Evolutionary conservation across 1,284 basidiomycete genomes (phyloP).

Genomic region (Athelia sp.): DNA sequence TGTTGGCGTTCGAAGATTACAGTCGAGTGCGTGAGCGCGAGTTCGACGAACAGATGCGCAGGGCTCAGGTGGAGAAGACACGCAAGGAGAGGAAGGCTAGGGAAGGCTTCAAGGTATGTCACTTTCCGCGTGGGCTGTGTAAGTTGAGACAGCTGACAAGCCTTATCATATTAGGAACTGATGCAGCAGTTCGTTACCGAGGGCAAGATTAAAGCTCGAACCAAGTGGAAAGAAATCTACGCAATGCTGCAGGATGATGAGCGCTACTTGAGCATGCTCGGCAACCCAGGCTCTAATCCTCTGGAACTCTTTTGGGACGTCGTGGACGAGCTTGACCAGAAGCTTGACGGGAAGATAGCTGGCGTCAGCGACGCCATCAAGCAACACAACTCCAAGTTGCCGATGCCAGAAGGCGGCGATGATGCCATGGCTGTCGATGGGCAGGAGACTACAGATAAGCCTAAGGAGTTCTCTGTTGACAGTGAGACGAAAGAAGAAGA

Average conservation of each 20-base stretch:
- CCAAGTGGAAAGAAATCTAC: slow-evolving; percentile 90
- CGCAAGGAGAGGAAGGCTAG: slow-evolving; percentile 82
- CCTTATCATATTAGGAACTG: slow-evolving; percentile 43
- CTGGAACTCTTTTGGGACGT: slow-evolving; percentile 96
- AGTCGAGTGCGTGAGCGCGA: slow-evolving; percentile 83
- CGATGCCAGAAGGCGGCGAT: slow-evolving; percentile 23
- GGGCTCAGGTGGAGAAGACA: slow-evolving; percentile 76
- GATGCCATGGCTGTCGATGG: slow-evolving; percentile 27
- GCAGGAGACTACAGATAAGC: slow-evolving; percentile 23
- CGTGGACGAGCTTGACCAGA: slow-evolving; percentile 83
- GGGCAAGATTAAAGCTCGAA: slow-evolving; percentile 73
- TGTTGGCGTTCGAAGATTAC: slow-evolving; percentile 90
- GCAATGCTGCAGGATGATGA: slow-evolving; percentile 71
- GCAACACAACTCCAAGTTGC: slow-evolving; percentile 33
- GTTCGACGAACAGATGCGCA: slow-evolving; percentile 78
- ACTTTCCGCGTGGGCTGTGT: not conserved
- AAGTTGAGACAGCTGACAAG: not conserved
- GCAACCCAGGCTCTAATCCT: slow-evolving; percentile 89
- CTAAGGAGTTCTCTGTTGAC: slow-evolving; percentile 42
- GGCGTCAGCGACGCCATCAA: slow-evolving; percentile 58
- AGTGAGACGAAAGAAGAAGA: slow-evolving; percentile 58
- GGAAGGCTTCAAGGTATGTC: slow-evolving; percentile 77
- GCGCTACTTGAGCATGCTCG: slow-evolving; percentile 83
- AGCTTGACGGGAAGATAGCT: slow-evolving; percentile 73
- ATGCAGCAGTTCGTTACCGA: slow-evolving; percentile 63